Evolutionary conservation across 2,329 filamentous ascomycete species (phyloP), one percentile per base, ranked within the genome.

Genomic region (Aspergillus sp.): DNA sequence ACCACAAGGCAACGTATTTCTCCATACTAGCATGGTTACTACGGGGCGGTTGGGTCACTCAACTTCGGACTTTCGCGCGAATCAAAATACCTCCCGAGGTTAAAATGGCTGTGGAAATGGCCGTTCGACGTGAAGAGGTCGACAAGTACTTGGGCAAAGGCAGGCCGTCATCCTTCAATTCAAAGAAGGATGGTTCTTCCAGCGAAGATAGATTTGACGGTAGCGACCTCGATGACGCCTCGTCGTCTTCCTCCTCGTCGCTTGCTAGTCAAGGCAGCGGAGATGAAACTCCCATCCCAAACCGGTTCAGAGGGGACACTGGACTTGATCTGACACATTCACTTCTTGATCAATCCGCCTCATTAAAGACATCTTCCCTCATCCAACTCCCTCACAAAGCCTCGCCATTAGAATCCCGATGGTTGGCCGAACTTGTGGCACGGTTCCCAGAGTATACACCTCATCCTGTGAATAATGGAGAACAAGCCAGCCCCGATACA

Each of bases 21-120:
- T 87, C 91, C 38, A 96, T 98, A 76, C 82, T 99, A 28, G 93
- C 92, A 23, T 99, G 94, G 92, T 85, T 99, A 8, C 88, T 98
- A 80, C 88, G 93, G 46, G 91, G 92, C 51, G 93, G 92, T 15
- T 97, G 95, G 91, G 93, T 97, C 0, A 96, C 91, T 0, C 93
- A 97, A 75, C 84, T 99, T 6, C 91, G 93, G 65, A 95, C 92
- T 0, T 97, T 96, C 75, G 92, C 90, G 13, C 96, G 95, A 82
- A 87, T 98, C 48, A 87, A 94, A 54, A 91, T 95, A 47, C 89
- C 89, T 77, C 88, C 91, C 2, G 89, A 94, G 72, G 91, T 96
- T 64, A 88, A 95, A 69, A 89, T 91, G 71, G 89, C 91, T 66
- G 92, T 96, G 3, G 88, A 91, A 55, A 85, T 89, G 68, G 85